phyloP scores from a whole-genome alignment of 257 asterid genomes.

The Solanum corneliomulleri region DNA sequence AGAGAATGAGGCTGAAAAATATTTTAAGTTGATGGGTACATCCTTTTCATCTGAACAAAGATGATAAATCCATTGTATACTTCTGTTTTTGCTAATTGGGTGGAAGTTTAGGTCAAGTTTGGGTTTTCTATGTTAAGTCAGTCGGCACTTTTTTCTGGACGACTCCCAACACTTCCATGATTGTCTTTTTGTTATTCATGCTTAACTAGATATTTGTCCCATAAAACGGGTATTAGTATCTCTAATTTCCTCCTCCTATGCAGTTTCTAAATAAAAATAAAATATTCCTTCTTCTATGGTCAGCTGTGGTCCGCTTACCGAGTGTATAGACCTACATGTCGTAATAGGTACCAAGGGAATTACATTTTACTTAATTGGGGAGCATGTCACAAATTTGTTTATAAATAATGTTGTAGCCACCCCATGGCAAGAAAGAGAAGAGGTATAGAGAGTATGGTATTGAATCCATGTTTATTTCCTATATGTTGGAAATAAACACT shows the following conservation, averaged over 20 bases:
- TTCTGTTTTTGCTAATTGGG: background rate
- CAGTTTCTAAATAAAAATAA: background rate
- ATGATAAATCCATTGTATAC: background rate
- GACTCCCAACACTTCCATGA: background rate
- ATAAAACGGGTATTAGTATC: background rate
- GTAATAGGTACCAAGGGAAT: background rate
- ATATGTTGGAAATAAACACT: background rate
- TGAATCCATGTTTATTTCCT: background rate
- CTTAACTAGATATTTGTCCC: background rate
- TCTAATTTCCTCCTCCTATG: background rate
- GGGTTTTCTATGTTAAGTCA: background rate
- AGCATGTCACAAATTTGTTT: background rate
- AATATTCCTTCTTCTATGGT: background rate
- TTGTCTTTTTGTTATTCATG: background rate
- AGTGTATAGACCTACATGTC: background rate
- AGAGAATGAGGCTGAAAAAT: background rate
- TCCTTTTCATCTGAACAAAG: background rate
- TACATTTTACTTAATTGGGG: background rate
- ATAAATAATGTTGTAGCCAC: background rate
- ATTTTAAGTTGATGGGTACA: background rate
- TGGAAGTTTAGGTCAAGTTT: background rate
- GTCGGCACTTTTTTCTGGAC: background rate
- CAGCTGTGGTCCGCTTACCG: background rate
- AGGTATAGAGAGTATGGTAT: background rate
- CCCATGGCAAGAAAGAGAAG: background rate